Conservation (phyloP, 495 filamentous ascomycete species). For the Staphylotrichum tortipilum region DNA sequence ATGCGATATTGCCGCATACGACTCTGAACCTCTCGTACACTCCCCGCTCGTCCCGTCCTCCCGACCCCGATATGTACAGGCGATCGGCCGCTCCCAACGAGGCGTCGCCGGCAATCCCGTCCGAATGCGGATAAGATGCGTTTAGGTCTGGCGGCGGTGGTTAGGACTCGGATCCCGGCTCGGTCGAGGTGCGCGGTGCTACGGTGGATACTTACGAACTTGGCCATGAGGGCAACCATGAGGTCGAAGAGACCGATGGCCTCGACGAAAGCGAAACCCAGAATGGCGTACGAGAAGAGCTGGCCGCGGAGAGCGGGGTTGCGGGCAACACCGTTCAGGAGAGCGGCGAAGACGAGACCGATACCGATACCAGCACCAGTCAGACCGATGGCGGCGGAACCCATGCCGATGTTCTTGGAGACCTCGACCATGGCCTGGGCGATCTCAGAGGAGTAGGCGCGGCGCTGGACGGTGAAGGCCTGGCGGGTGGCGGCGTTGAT, state of each 20-base stretch:
- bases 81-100: constrained; percentile 17
- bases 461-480: constrained; percentile 55
- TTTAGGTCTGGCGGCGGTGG: constrained; percentile 22
- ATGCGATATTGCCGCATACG: constrained; percentile 14
- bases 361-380: constrained; percentile 89
- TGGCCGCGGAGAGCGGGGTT: constrained; percentile 85
- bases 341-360: constrained; percentile 81
- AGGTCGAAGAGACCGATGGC: constrained; percentile 90
- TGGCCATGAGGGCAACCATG: constrained; percentile 87
- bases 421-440: constrained; percentile 77
- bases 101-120: constrained; percentile 17
- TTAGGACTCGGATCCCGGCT: constrained; percentile 4
- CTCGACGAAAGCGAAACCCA: constrained; percentile 90
- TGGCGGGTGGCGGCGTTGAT: constrained; percentile 57
- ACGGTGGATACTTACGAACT: constrained; percentile 45
- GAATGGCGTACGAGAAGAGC: constrained; percentile 89
- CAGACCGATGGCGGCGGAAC: constrained; percentile 79
- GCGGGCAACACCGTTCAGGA: constrained; percentile 75
- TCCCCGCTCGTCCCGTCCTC: constrained; percentile 8
- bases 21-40: constrained; percentile 26
- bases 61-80: constrained; percentile 23
- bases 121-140: constrained; percentile 12
- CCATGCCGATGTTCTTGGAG: constrained; percentile 82
- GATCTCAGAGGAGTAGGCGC: constrained; percentile 73
- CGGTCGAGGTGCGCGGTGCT: background rate